Percentiles rank a stretch among this genome's conserved stretches.
Evolutionary conservation across 805 yeast genomes (phyloP).

Genomic region (Monosporozyma servazzii): DNA sequence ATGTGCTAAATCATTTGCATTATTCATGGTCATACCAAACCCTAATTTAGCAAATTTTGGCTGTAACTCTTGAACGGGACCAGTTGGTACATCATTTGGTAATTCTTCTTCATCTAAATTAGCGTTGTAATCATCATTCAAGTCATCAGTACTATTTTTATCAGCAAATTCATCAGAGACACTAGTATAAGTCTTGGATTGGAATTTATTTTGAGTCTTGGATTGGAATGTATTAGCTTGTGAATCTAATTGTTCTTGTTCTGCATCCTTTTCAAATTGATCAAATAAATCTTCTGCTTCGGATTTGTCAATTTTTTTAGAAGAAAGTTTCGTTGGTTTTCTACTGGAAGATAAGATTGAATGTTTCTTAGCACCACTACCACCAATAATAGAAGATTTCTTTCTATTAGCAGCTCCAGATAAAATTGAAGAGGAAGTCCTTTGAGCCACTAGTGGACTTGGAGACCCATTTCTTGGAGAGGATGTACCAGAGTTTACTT

Average conservation of each 20-base stretch:
- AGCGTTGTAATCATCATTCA: slow-evolving; percentile 14
- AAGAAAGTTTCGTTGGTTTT: slow-evolving; percentile 46
- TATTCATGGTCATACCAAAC: slow-evolving; percentile 75
- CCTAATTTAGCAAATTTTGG: slow-evolving; percentile 77
- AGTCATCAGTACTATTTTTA: slow-evolving; percentile 1
- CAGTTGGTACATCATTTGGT: slow-evolving; percentile 5
- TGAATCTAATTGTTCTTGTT: slow-evolving; percentile 64
- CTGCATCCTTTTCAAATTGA: slow-evolving; percentile 68
- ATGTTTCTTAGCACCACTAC: slow-evolving; percentile 28
- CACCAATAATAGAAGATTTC: slow-evolving; percentile 12
- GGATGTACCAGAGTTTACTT: slow-evolving; percentile 1
- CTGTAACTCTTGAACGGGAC: slow-evolving; percentile 32
- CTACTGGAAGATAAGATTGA: slow-evolving; percentile 47
- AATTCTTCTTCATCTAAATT: slow-evolving; percentile 7
- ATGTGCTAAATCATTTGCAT: slow-evolving; percentile 40
- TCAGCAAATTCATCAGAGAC: slow-evolving; percentile 8
- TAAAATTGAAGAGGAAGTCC: slow-evolving; percentile 10
- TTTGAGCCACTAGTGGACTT: neutral
- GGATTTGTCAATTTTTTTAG: slow-evolving; percentile 47
- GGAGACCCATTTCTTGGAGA: slow-evolving; percentile 3
- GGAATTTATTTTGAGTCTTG: slow-evolving; percentile 1
- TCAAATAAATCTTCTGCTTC: slow-evolving; percentile 45
- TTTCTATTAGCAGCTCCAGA: slow-evolving; percentile 24
- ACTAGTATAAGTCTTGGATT: slow-evolving; percentile 7
- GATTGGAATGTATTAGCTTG: slow-evolving; percentile 9